Conservation (phyloP, 108 stramenopile genomes). For the Cyclotella sp. region DNA sequence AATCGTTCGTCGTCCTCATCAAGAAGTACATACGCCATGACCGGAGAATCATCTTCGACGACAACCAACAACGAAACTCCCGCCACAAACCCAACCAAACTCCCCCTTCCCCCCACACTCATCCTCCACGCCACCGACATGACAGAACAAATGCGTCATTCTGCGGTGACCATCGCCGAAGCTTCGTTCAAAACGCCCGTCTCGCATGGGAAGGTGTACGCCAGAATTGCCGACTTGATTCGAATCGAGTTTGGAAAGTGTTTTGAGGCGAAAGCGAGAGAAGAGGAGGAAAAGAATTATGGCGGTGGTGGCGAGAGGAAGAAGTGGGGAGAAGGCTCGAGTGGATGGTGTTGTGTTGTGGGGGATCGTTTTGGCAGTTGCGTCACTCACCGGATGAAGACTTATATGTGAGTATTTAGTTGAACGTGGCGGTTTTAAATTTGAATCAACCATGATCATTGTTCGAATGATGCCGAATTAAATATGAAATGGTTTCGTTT, state of each 20-base stretch:
- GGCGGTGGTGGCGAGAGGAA: neutral
- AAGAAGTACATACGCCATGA: no score
- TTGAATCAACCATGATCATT: conserved; percentile 3
- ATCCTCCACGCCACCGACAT: conserved; percentile 28
- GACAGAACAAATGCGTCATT: conserved; percentile 30
- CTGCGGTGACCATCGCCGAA: conserved; percentile 27
- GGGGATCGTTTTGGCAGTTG: conserved; percentile 33
- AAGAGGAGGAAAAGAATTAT: conserved; percentile 2
- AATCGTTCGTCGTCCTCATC: no score
- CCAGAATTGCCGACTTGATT: conserved; percentile 31
- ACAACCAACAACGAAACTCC: neutral
- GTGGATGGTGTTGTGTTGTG: conserved; percentile 35
- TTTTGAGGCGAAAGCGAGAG: neutral
- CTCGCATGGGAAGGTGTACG: conserved; percentile 24
- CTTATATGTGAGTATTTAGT: conserved; percentile 29
- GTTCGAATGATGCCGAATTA: neutral
- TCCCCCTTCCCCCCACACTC: conserved; percentile 1
- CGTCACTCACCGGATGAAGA: conserved; percentile 42
- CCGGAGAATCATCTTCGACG: neutral
- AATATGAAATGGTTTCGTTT: no score
- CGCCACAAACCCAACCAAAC: neutral
- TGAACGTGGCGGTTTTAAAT: neutral
- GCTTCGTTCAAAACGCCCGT: conserved; percentile 24
- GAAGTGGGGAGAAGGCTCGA: conserved; percentile 4
- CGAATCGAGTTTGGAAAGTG: conserved; percentile 22